Conservation (phyloP, 306 rosid genomes). For the Citrullus amarus region DNA sequence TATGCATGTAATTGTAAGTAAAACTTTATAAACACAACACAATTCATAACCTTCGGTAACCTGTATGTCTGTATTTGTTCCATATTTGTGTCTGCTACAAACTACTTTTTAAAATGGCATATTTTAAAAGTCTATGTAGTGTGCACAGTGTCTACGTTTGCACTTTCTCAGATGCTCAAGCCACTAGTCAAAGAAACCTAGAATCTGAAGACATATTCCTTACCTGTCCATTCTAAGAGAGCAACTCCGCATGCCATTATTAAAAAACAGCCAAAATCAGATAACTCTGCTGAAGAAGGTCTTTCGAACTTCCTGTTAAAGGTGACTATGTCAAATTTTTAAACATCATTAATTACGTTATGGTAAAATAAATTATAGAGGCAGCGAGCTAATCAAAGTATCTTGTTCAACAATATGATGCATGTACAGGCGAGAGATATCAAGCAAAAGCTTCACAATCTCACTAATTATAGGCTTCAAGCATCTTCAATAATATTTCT, state of each 20-base stretch:
- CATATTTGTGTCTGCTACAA: not conserved
- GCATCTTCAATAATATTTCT: not conserved
- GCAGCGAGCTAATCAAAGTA: not conserved
- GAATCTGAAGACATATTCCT: not conserved
- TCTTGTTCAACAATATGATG: not conserved
- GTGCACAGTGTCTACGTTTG: not conserved
- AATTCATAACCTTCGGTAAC: not conserved
- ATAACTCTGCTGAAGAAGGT: constrained; percentile 69
- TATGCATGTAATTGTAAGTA: not conserved
- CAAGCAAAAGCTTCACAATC: constrained; percentile 3
- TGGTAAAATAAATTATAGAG: not conserved
- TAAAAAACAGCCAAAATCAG: constrained; percentile 80
- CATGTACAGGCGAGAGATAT: not conserved
- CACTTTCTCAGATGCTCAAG: not conserved
- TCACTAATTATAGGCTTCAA: constrained; percentile 15
- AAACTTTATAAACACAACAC: not conserved
- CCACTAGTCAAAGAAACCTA: not conserved
- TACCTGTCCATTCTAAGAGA: constrained; percentile 81
- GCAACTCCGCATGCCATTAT: constrained; percentile 73
- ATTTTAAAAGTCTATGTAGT: not conserved
- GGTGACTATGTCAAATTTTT: constrained; percentile 33
- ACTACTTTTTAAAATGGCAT: not conserved
- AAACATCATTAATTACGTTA: constrained; percentile 8
- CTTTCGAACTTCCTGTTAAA: constrained; percentile 93
- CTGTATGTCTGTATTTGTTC: not conserved